phyloP scores from a whole-genome alignment of 129 eudicot genomes.

The Saussurea involucrata region DNA sequence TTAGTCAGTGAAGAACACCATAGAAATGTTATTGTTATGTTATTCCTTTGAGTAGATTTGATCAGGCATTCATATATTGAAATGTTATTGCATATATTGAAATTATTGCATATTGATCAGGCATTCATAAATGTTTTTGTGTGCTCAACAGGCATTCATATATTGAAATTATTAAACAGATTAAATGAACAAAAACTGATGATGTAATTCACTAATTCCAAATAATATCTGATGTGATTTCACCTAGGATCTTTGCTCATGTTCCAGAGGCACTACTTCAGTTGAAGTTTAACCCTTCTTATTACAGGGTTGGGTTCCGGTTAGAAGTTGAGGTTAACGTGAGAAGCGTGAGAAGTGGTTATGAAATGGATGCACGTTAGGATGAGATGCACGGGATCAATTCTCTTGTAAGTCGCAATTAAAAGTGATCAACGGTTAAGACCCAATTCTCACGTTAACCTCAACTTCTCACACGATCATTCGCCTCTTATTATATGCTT shows the following conservation, averaged over 20 bases:
- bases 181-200: not conserved
- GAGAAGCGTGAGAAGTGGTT: too few relatives aligned
- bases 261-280: not conserved
- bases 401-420: too few relatives aligned
- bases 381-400: too few relatives aligned
- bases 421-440: too few relatives aligned
- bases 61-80: not conserved
- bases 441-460: too few relatives aligned
- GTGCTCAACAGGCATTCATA: not conserved
- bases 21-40: slow-evolving; percentile 4
- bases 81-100: not conserved
- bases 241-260: not conserved
- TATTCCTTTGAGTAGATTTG: not conserved
- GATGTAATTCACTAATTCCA: not conserved
- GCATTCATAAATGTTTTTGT: too few relatives aligned
- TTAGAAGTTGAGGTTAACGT: too few relatives aligned
- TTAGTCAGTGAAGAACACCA: not conserved
- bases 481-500: not conserved
- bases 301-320: too few relatives aligned
- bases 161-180: not conserved
- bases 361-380: too few relatives aligned
- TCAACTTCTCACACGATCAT: too few relatives aligned
- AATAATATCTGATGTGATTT: not conserved
- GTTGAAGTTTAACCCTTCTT: not conserved
- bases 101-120: too few relatives aligned